Evolutionary conservation across 176 grass and related monocot genomes (phyloP), one percentile per base, ranked within the genome.

Genomic region (Cocos nucifera): DNA sequence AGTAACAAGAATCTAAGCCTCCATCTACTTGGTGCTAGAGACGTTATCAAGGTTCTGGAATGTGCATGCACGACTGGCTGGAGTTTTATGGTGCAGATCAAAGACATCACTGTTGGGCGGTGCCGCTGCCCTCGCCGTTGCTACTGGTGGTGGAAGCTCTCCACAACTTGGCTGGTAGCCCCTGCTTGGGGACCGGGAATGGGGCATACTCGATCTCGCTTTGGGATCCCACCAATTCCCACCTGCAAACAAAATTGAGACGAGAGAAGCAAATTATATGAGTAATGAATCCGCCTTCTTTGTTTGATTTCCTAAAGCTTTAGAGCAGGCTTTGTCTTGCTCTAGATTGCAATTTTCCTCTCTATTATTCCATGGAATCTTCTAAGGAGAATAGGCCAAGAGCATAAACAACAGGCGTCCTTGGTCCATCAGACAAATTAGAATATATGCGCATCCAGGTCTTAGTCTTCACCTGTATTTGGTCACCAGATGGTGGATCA

Each of bases 161-260:
- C 81, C 78, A 69, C 26, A 93, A 49, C 49, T 72, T 93, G 4
- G 59, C 61, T 15, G 69, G 82, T 30, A 99, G 35, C 6, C 94
- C 94, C 15, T 86, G 63, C 57, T 88, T 86, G n/a, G 94, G 94
- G 12, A 99, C 77, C 16, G 94, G 94, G 75, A 99, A 99, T n/a
- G 94, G 94, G 50, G 79, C 79, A 76, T 86, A 93, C 85, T 99
- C 88, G 16, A 86, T 71, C 67, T 89, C 88, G 54, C 71, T 75
- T 0, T 64, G 54, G 23, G 76, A 79, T 49, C 60, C 88, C 57
- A 74, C 32, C 2, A 83, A 63, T 61, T 99, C 82, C 67, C 76
- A 99, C 68, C 88, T 98, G 79, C 78, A 79, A 59, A 10, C 48
- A 15, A 10, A 57, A 49, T 15, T 12, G 1, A 44, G 2, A 44